A percentile compares a stretch with the other conserved stretches of the same genome.
Conservation (phyloP, 805 yeast species). For the Yarrowia alimentaria region DNA sequence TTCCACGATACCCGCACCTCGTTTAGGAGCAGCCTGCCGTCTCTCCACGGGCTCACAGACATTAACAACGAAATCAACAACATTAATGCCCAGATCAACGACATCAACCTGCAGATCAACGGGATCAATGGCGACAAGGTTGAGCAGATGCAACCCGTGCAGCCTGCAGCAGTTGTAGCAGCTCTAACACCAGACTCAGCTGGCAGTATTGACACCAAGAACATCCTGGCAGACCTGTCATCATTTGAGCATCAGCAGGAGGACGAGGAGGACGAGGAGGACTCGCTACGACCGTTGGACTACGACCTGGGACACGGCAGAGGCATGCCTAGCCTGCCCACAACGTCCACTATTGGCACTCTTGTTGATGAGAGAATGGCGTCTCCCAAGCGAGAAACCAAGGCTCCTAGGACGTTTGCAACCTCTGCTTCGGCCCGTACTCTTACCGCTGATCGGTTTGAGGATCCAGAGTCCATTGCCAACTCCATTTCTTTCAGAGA, state of each 20-base stretch:
- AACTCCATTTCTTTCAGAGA: too few species aligned
- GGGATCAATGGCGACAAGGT: conserved; percentile 3
- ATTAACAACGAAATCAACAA: conserved; percentile 22
- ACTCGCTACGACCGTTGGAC: conserved; percentile 15
- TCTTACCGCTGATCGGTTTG: conserved; percentile 18
- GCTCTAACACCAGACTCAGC: conserved; percentile 4
- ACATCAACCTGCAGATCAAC: conserved; percentile 20
- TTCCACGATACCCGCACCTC: conserved; percentile 15
- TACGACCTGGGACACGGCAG: conserved; percentile 1
- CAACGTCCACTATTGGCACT: conserved; percentile 25
- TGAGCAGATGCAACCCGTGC: too few species aligned
- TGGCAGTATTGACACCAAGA: conserved; percentile 4
- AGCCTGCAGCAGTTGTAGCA: too few species aligned
- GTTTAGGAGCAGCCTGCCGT: background rate
- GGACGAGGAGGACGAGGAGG: conserved; percentile 4
- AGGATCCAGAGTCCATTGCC: conserved; percentile 15
- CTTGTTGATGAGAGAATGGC: conserved; percentile 10
- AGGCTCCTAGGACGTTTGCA: conserved; percentile 4
- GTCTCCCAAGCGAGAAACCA: too few species aligned
- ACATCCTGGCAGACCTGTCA: conserved; percentile 11
- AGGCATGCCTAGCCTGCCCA: conserved; percentile 2
- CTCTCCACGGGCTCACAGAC: conserved; percentile 16
- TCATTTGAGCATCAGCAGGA: conserved; percentile 1
- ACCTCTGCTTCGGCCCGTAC: conserved; percentile 22
- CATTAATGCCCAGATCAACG: conserved; percentile 20